A percentile compares a stretch with the other conserved stretches of the same genome.
Evolutionary conservation across 2,329 filamentous ascomycete genomes (phyloP).

Genomic region (Ramularia endophylla): DNA sequence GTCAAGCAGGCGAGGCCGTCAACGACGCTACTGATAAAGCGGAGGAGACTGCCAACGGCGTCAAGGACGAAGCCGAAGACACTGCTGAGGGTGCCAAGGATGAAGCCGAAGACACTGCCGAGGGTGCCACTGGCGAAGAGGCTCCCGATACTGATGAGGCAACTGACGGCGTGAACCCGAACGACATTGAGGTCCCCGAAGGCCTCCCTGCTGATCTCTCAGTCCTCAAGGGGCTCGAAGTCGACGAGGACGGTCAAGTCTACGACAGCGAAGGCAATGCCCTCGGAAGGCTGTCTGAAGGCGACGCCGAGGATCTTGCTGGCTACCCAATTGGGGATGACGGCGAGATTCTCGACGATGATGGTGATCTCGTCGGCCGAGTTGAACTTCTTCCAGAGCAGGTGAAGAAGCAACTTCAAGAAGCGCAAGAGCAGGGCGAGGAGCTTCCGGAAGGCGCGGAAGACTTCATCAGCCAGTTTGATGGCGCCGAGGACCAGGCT

Average conservation of each 20-base stretch:
- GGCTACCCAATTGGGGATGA: conserved; percentile 49
- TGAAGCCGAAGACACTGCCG: conserved; percentile 21
- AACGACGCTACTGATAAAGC: conserved; percentile 17
- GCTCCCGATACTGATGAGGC: conserved; percentile 19
- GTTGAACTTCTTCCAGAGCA: conserved; percentile 45
- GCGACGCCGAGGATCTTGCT: conserved; percentile 47
- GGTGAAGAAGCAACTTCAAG: conserved; percentile 37
- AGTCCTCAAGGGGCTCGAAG: conserved; percentile 46
- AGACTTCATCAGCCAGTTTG: conserved; percentile 27
- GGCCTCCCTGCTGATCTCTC: conserved; percentile 39
- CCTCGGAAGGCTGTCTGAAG: conserved; percentile 46
- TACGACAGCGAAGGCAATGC: conserved; percentile 46
- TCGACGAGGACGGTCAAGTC: conserved; percentile 50
- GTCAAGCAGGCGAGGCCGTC: conserved; percentile 15
- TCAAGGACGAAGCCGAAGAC: conserved; percentile 28
- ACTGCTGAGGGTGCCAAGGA: conserved; percentile 24
- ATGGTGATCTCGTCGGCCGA: conserved; percentile 50
- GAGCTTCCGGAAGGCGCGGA: conserved; percentile 32
- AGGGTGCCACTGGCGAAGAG: conserved; percentile 28
- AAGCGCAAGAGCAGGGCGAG: conserved; percentile 33
- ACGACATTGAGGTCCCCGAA: conserved; percentile 31
- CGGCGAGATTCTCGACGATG: conserved; percentile 51
- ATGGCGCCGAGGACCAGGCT: conserved; percentile 21
- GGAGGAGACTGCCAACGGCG: conserved; percentile 25
- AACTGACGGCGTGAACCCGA: conserved; percentile 6